Percentiles rank a stretch among this genome's conserved stretches.
These are phyloP conservation scores for Coffea canephora DNA, from an alignment of 257 asterid species.

Conservation along the genomic window DNA sequence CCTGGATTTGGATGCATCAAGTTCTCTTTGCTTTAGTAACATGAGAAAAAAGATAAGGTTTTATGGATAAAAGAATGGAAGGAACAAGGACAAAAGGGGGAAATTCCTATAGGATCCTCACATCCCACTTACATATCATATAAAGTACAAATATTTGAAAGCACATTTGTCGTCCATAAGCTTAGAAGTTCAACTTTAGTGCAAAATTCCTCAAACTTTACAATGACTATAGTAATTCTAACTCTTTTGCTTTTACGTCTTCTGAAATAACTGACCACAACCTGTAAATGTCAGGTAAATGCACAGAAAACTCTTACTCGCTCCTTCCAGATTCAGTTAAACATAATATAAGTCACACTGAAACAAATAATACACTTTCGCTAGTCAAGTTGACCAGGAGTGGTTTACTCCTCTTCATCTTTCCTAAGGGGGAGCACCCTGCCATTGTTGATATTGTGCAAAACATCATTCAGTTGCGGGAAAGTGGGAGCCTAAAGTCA, in stretches of 20 bases:
- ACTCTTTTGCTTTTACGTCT: too few relatives aligned
- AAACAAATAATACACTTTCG: slow-evolving; percentile 31
- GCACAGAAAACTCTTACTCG: too few relatives aligned
- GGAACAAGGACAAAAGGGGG: not conserved
- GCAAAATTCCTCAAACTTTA: too few relatives aligned
- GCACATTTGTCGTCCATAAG: not conserved
- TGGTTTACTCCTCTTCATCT: slow-evolving; percentile 40
- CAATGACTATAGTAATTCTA: too few relatives aligned
- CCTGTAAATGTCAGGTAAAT: too few relatives aligned
- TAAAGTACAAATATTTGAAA: not conserved
- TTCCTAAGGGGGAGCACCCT: slow-evolving; percentile 32
- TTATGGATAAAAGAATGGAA: not conserved
- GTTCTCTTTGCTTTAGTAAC: not conserved
- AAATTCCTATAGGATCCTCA: not conserved
- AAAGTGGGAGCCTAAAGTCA: slow-evolving; percentile 31
- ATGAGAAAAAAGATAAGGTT: not conserved
- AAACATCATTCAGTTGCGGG: slow-evolving; percentile 34
- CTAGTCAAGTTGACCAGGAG: slow-evolving; percentile 48
- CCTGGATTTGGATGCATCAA: not conserved
- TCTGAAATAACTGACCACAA: too few relatives aligned
- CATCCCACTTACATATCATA: not conserved
- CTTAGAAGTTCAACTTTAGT: not conserved
- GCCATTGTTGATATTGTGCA: slow-evolving; percentile 33
- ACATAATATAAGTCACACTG: not conserved
- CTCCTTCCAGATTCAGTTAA: too few relatives aligned